Evolutionary conservation across 2,329 filamentous ascomycete genomes (phyloP).

Genomic region (Phaeosphaeria sp.): DNA sequence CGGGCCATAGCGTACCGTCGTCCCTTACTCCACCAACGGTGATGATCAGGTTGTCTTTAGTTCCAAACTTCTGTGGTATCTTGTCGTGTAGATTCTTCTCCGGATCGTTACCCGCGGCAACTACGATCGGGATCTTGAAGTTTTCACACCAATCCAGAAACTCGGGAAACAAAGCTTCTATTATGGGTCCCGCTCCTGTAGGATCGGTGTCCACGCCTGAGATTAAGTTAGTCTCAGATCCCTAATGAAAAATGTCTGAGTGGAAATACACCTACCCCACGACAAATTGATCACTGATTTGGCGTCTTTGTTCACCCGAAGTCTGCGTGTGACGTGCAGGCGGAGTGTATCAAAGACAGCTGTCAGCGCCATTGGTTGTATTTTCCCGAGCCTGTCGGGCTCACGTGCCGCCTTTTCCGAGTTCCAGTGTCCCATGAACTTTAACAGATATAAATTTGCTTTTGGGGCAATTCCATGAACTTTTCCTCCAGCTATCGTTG

Average conservation of each 20-base stretch:
- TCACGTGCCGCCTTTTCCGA: not conserved
- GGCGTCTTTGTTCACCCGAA: not conserved
- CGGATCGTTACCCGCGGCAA: not conserved
- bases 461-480: conserved; percentile 3
- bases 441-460: conserved; percentile 5
- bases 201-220: not conserved
- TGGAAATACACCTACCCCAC: conserved; percentile 7
- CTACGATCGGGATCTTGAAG: not conserved
- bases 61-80: not conserved
- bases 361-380: not conserved
- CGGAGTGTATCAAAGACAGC: not conserved
- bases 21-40: not conserved
- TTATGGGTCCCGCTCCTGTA: not conserved
- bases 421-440: not conserved
- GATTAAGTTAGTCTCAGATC: not conserved
- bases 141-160: not conserved
- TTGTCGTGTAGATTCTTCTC: not conserved
- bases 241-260: too few species aligned
- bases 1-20: not conserved
- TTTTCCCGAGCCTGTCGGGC: not conserved
- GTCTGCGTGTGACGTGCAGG: not conserved
- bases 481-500: conserved; percentile 7
- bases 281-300: conserved; percentile 19
- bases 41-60: not conserved
- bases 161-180: not conserved